These are phyloP conservation scores for Boechera retrofracta DNA, from an alignment of 345 rosid genomes.

Conservation along the genomic window DNA sequence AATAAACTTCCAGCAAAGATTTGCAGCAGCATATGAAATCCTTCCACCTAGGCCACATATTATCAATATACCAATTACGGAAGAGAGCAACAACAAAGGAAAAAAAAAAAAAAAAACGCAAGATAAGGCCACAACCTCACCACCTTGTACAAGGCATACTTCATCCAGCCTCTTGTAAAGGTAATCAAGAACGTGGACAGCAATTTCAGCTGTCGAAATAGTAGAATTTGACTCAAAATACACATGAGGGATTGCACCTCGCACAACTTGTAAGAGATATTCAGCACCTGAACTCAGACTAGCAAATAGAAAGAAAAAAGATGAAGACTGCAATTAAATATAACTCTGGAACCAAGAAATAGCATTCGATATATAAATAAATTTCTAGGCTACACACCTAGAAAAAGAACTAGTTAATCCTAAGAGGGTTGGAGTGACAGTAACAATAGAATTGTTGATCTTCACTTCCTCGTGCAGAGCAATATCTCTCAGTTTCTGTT, in stretches of 20 bases:
- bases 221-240: constrained; percentile 59
- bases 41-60: constrained; percentile 73
- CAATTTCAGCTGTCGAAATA: constrained; percentile 64
- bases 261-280: constrained; percentile 62
- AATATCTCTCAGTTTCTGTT: constrained; percentile 70
- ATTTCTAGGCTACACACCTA: constrained; percentile 51
- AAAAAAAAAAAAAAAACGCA: constrained; percentile 10
- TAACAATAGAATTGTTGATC: constrained; percentile 50
- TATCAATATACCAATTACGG: constrained; percentile 16
- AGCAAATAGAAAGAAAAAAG: constrained; percentile 11
- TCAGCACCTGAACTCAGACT: constrained; percentile 47
- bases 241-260: constrained; percentile 66
- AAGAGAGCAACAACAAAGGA: constrained; percentile 28
- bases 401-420: constrained; percentile 78
- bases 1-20: constrained; percentile 78
- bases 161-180: constrained; percentile 80
- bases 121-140: constrained; percentile 71
- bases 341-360: constrained; percentile 6
- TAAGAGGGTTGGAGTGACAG: constrained; percentile 69
- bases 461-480: constrained; percentile 86
- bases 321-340: background rate
- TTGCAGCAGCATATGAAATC: constrained; percentile 75
- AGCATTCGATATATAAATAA: background rate
- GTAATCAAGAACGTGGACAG: constrained; percentile 75
- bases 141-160: constrained; percentile 85